phyloP scores from a whole-genome alignment of 306 rosid species.

The Rosa persica region DNA sequence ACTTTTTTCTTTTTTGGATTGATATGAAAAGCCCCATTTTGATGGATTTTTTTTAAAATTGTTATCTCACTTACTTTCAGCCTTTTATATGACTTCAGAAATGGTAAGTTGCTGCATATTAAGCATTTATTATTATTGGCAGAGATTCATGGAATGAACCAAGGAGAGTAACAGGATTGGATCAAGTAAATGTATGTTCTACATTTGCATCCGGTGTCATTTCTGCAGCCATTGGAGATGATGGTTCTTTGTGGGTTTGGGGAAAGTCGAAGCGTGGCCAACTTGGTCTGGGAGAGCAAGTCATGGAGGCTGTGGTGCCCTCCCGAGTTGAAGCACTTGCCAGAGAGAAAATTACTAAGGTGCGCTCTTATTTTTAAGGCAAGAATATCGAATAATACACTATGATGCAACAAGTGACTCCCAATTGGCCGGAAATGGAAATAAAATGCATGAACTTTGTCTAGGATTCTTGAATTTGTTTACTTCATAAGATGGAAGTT shows the following conservation, averaged over 20 bases:
- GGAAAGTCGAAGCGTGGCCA: constrained; percentile 90
- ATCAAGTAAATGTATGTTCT: constrained; percentile 50
- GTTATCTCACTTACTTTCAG: background rate
- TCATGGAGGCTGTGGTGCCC: constrained; percentile 57
- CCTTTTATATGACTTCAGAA: background rate
- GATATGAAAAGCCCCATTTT: background rate
- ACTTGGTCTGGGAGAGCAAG: constrained; percentile 73
- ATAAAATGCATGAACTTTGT: constrained; percentile 4
- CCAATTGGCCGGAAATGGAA: background rate
- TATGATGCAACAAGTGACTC: background rate
- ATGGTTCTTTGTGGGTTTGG: constrained; percentile 88
- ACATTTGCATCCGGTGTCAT: constrained; percentile 88
- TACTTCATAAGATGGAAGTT: constrained; percentile 16
- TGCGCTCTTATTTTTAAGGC: constrained; percentile 25
- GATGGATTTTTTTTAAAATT: background rate
- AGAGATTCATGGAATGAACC: constrained; percentile 86
- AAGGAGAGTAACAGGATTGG: constrained; percentile 53
- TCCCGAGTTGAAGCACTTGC: constrained; percentile 65
- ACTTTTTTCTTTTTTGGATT: background rate
- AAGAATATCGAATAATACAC: background rate
- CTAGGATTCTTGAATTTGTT: constrained; percentile 6
- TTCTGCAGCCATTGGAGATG: constrained; percentile 78
- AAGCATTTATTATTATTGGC: constrained; percentile 13
- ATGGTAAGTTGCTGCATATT: constrained; percentile 19
- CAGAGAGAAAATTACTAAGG: constrained; percentile 68